Percentiles rank a stretch among this genome's conserved stretches.
Conservation (phyloP, 2,329 filamentous ascomycete species). For the Aspergillus tamarii region DNA sequence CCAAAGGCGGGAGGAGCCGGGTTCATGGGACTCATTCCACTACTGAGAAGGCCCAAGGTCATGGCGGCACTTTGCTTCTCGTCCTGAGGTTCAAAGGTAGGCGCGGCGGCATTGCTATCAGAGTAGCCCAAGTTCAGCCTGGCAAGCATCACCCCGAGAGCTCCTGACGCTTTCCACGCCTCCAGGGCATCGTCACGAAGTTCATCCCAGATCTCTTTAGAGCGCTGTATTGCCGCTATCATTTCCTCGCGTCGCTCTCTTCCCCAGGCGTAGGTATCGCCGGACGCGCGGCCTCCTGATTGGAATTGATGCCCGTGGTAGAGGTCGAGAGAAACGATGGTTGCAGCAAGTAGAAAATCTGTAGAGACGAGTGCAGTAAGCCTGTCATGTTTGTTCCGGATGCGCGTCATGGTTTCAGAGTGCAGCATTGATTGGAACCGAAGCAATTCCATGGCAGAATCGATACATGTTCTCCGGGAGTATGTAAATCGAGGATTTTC, state of each 20-base stretch:
- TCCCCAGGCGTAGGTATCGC: slow-evolving; percentile 51
- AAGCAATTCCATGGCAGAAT: slow-evolving; percentile 81
- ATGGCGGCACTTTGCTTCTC: slow-evolving; percentile 69
- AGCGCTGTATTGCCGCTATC: slow-evolving; percentile 72
- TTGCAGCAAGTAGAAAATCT: slow-evolving; percentile 84
- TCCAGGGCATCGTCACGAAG: slow-evolving; percentile 80
- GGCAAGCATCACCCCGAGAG: slow-evolving; percentile 81
- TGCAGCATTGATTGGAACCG: slow-evolving; percentile 76
- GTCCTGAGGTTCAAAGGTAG: slow-evolving; percentile 49
- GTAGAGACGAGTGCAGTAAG: slow-evolving; percentile 78
- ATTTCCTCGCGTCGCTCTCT: slow-evolving; percentile 67
- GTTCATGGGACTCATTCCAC: slow-evolving; percentile 59
- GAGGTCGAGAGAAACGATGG: slow-evolving; percentile 81
- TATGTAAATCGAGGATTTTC: slow-evolving; percentile 81
- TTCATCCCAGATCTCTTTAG: slow-evolving; percentile 77
- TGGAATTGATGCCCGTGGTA: slow-evolving; percentile 59
- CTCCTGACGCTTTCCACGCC: slow-evolving; percentile 80
- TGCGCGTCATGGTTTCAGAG: slow-evolving; percentile 71
- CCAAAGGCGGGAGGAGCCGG: slow-evolving; percentile 34
- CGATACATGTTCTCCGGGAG: slow-evolving; percentile 80
- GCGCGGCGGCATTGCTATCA: slow-evolving; percentile 27
- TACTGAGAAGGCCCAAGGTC: slow-evolving; percentile 70
- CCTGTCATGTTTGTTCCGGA: slow-evolving; percentile 76
- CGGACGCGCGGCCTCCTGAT: slow-evolving; percentile 36
- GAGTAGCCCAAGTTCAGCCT: slow-evolving; percentile 61